These are phyloP conservation scores for Piloderma croceum DNA, from an alignment of 768 basidiomycete genomes.

Conservation along the genomic window DNA sequence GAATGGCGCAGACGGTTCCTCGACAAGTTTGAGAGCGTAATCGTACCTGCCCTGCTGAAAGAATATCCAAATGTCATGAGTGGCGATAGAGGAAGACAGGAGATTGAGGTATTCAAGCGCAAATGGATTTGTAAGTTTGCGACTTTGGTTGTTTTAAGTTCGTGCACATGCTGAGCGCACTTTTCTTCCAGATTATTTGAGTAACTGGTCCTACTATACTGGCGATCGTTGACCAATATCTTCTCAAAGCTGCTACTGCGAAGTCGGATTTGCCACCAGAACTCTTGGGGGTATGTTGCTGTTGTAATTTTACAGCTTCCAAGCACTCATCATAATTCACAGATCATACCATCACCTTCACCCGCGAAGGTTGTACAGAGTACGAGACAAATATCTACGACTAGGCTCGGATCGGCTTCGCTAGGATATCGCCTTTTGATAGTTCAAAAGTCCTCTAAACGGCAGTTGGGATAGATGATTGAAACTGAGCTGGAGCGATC, in stretches of 20 bases:
- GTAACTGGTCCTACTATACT: conserved; percentile 12
- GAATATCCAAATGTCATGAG: conserved; percentile 51
- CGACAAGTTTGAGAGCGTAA: conserved; percentile 35
- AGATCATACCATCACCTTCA: conserved; percentile 64
- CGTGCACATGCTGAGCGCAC: conserved; percentile 9
- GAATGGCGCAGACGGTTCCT: conserved; percentile 50
- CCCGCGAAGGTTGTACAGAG: conserved; percentile 56
- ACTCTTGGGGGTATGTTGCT: conserved; percentile 51
- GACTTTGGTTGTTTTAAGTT: neutral
- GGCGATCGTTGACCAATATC: neutral
- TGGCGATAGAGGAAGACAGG: conserved; percentile 36
- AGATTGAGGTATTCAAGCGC: conserved; percentile 68
- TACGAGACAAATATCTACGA: too few relatives aligned
- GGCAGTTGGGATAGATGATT: too few relatives aligned
- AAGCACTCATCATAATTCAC: neutral
- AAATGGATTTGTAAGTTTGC: conserved; percentile 61
- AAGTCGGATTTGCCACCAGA: conserved; percentile 66
- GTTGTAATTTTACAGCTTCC: conserved; percentile 1
- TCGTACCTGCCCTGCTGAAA: conserved; percentile 37
- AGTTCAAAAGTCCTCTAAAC: too few relatives aligned
- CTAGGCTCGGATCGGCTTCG: too few relatives aligned
- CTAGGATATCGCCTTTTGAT: too few relatives aligned
- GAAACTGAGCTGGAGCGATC: too few relatives aligned
- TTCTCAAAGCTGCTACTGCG: conserved; percentile 55
- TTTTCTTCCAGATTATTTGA: conserved; percentile 41